Evolutionary conservation across 1,284 basidiomycete genomes (phyloP).

Genomic region (Jaminaea rosea): DNA sequence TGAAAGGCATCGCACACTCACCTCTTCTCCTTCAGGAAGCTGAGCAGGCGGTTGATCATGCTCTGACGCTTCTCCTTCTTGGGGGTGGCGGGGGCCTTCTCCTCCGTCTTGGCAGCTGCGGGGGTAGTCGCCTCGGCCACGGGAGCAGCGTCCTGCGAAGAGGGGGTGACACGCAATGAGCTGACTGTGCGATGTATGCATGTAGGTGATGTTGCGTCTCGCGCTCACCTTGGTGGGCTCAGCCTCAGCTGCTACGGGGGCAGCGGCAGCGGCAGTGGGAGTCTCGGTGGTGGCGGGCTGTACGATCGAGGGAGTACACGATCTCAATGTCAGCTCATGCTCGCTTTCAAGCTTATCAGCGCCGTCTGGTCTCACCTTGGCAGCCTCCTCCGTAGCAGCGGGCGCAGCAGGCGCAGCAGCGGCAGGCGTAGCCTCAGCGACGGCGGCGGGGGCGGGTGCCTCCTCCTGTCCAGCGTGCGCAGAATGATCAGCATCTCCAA

Average conservation of each 20-base stretch:
- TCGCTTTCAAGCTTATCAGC: not conserved
- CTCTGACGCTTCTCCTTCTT: conserved; percentile 41
- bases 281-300: no score
- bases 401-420: not conserved
- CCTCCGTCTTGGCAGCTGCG: conserved; percentile 6
- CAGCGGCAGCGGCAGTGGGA: not conserved
- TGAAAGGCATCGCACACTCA: not conserved
- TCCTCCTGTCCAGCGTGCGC: not conserved
- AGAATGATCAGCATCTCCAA: not conserved
- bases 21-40: conserved; percentile 20
- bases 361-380: no score
- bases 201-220: no score
- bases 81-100: conserved; percentile 12
- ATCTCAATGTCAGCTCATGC: not conserved
- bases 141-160: no score
- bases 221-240: not conserved
- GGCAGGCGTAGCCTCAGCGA: not conserved
- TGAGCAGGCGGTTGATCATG: conserved; percentile 26
- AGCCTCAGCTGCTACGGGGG: not conserved
- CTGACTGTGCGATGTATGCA: no score
- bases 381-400: not conserved
- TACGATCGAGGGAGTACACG: no score
- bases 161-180: no score
- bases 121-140: not conserved
- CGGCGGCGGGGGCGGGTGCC: not conserved